Evolutionary conservation across 352 stramenopile genomes (phyloP), one percentile per base, ranked within the genome.

Genomic region (Elongisporangium anandrum): DNA sequence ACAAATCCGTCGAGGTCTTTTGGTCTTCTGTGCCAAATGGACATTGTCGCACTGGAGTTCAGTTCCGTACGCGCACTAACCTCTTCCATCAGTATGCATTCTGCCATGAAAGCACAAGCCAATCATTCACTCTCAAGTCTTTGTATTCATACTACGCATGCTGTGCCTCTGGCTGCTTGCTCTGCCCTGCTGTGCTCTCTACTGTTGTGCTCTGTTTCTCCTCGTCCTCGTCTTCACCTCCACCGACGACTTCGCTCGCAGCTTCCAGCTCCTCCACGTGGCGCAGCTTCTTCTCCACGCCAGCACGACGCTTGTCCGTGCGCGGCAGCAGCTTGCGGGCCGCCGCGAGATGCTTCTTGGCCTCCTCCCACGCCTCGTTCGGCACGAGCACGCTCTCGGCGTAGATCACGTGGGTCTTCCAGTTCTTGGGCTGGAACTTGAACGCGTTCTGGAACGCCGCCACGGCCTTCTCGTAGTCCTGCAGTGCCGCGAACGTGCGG

Each of bases 381-480:
- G 85, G 85, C 48, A 71, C 66, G 41, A 94, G 56, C 47, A 94
- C 80, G 59, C 66, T 82, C 59, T 94, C 84, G 34, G 85, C 82
- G 62, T 93, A 92, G 57, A 94, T 90, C 65, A 92, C 61, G 64
- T 95, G 84, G 45, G 86, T 94, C 68, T 92, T 81, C 64, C 75
- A 88, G 68, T 94, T 95, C 65, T 86, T 90, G 17, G 79, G 72
- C 54, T 71, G 57, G 15, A 92, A 67, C 60, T 90, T 87, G 61
- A 95, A 94, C 51, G 86, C 92, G 7, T 80, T 75, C 60, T 92
- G 73, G 65, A 94, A 95, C 15, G 86, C 83, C 19, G 68, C 72
- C n/a, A 92, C 82, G 3, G 84, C 78, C 56, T 92, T 81, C 21
- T 94, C 70, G 29, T 72, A 88, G 61, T 94, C 84, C 10, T 71